Base-by-base conservation (phyloP, 2,329 filamentous ascomycete genomes). In the Phaeosphaeriaceae sp. region DNA sequence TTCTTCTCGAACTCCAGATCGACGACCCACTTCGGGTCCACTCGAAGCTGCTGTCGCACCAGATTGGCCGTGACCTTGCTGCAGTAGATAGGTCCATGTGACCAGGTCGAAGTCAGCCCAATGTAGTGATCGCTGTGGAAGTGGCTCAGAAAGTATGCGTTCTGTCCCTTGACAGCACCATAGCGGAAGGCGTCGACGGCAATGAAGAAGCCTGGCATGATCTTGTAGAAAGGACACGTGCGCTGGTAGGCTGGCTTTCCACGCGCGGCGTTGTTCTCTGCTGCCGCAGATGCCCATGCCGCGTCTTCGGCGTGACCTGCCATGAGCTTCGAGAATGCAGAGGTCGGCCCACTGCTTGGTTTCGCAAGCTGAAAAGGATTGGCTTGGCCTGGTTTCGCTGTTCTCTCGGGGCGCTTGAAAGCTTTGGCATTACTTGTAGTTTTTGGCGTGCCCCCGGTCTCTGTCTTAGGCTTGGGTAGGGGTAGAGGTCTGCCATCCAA, bases 81-180 rank as follows among this genome's bases (percentile, higher is more conserved):
- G 81, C 95, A 98, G 72, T 97, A 99, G 49, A 99, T 98, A 0
- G 93, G 94, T 0, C 95, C 95, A 74, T 99, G 93, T 41, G 83
- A 87, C 95, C 95, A 99, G 31, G 85, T 92, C 7, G 91, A 88
- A 11, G 92, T 95, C 11, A 99, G 81, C 1, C 95, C 95, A 33
- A 97, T 88, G 69, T 99, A 99, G 74, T 99, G 95, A 74, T 99
- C 95, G 70, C 93, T 97, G 77, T 99, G 95, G 67, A 98, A 99
- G 74, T 99, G 95, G 68, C 93, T 97, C 11, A 99, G 84, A 67
- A 99, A 99, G 74, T 99, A 99, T 1, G 94, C 95, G 53, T 91
- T 90, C 75, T 93, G 97, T 0, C 92, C 93, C 72, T 96, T 86
- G 0, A 99, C 92, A 3, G 93, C 92, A 1, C 95, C 95, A 71